Evolutionary conservation across 1,139 yeast genomes (phyloP), one percentile per base, ranked within the genome.

Genomic region (Candida sp.): DNA sequence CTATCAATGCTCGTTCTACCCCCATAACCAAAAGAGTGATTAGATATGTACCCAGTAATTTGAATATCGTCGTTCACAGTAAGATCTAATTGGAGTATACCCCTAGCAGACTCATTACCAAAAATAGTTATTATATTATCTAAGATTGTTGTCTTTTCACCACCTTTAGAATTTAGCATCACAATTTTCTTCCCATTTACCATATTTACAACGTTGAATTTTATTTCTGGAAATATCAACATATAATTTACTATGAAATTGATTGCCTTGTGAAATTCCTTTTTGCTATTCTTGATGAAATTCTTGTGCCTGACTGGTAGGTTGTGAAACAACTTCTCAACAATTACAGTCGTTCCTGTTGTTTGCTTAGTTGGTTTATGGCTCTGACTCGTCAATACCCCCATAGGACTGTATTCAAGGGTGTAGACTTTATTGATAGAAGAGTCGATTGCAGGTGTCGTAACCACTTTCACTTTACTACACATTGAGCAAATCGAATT

Each of bases 241-340:
- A 90, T 75, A 64, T 90, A 88, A 38, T 81, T 77, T 51, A 84
- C 93, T 2, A 95, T 55, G 36, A 86, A 57, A 0, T 67, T 61
- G 2, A 91, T 54, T 19, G 89, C 74, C 53, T 82, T 86, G 40
- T 80, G 71, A 61, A 84, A 89, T 56, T 91, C 97, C 45, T 82
- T 73, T 55, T 81, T 87, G 35, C 70, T 59, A 53, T 86, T 85
- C 58, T 82, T 87, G 21, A 71, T 73, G 43, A 91, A 76, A 49
- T 87, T 91, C 56, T 84, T 84, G 42, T 75, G 68, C 51, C 96
- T 67, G 2, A 88, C 96, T 0, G 96, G 96, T 43, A 88, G 61
- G 44, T 68, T 73, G n/a, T 71, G 62, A 54, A 88, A 88, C 9
- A 88, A 51, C 30, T 79, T 72, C 1, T 73, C 55, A 5, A 87